Conservation (phyloP, 1,284 basidiomycete species). For the Ustilago bromivora region DNA sequence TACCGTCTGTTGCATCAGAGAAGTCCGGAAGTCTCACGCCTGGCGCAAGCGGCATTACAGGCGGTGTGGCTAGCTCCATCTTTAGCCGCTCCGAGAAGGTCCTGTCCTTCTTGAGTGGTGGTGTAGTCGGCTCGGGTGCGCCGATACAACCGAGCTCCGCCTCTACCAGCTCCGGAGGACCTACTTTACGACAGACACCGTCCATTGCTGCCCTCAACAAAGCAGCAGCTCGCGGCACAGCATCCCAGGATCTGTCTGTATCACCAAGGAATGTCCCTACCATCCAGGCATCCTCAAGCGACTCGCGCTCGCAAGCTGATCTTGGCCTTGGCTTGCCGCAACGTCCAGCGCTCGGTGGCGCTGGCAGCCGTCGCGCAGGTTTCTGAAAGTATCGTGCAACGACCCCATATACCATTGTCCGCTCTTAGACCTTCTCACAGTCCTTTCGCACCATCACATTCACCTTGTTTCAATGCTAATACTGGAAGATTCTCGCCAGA, state of each 20-base stretch:
- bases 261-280: constrained; percentile 16
- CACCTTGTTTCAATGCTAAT: not conserved
- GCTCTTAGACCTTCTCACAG: not conserved
- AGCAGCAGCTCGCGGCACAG: constrained; percentile 39
- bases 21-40: constrained; percentile 39
- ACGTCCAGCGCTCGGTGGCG: constrained; percentile 32
- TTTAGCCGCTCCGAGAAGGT: constrained; percentile 48
- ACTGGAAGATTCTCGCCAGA: not conserved
- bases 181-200: constrained; percentile 29
- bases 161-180: constrained; percentile 10
- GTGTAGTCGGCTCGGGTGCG: constrained; percentile 34
- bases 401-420: not conserved
- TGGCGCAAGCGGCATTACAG: constrained; percentile 20
- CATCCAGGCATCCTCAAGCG: not conserved
- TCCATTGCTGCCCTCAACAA: constrained; percentile 45
- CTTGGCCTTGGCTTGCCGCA: constrained; percentile 35
- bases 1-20: constrained; percentile 39
- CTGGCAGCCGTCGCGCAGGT: constrained; percentile 34
- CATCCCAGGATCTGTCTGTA: constrained; percentile 33
- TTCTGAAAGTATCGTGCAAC: constrained; percentile 14
- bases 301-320: constrained; percentile 23
- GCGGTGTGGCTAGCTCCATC: constrained; percentile 35
- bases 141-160: constrained; percentile 30
- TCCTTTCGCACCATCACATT: not conserved
- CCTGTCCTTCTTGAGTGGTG: constrained; percentile 44